Conservation (phyloP, 2,329 filamentous ascomycete genomes). For the Xylariales sp. region DNA sequence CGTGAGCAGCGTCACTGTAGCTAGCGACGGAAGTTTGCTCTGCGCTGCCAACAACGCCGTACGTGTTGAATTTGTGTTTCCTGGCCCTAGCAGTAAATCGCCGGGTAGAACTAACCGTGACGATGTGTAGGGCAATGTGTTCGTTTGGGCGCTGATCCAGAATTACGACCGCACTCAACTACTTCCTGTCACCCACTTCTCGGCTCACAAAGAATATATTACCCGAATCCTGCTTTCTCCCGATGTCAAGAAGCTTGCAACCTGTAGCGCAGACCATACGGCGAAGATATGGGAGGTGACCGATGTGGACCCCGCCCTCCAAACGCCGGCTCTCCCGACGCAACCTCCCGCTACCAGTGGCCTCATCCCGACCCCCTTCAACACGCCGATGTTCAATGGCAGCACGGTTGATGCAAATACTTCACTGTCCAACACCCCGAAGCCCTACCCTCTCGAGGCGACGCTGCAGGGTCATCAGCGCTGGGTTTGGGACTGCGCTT, state of each 20-base stretch:
- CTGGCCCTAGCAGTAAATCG: not conserved
- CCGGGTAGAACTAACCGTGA: slow-evolving; percentile 8
- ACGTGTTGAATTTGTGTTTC: slow-evolving; percentile 21
- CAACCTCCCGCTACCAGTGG: slow-evolving; percentile 5
- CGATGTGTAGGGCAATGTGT: slow-evolving; percentile 75
- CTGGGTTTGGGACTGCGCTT: slow-evolving; percentile 97
- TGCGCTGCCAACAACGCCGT: slow-evolving; percentile 91
- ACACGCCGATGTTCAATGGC: slow-evolving; percentile 2
- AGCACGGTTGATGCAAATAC: slow-evolving; percentile 9
- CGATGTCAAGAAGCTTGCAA: slow-evolving; percentile 90
- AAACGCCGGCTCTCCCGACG: slow-evolving; percentile 8
- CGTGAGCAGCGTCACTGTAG: slow-evolving; percentile 91
- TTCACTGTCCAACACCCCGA: slow-evolving; percentile 25
- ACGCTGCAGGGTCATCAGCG: slow-evolving; percentile 87
- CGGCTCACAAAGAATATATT: slow-evolving; percentile 87
- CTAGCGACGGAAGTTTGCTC: slow-evolving; percentile 86
- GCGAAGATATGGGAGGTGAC: slow-evolving; percentile 93
- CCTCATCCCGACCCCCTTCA: slow-evolving; percentile 4
- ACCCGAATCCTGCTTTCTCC: slow-evolving; percentile 88
- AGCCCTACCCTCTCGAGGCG: slow-evolving; percentile 75
- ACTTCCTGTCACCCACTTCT: slow-evolving; percentile 82
- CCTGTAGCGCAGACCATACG: slow-evolving; percentile 88
- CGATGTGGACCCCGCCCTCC: slow-evolving; percentile 53
- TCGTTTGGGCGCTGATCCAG: slow-evolving; percentile 92
- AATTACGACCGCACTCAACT: slow-evolving; percentile 77